Evolutionary conservation across 2,329 filamentous ascomycete genomes (phyloP).

Genomic region (Fusarium torreyae): DNA sequence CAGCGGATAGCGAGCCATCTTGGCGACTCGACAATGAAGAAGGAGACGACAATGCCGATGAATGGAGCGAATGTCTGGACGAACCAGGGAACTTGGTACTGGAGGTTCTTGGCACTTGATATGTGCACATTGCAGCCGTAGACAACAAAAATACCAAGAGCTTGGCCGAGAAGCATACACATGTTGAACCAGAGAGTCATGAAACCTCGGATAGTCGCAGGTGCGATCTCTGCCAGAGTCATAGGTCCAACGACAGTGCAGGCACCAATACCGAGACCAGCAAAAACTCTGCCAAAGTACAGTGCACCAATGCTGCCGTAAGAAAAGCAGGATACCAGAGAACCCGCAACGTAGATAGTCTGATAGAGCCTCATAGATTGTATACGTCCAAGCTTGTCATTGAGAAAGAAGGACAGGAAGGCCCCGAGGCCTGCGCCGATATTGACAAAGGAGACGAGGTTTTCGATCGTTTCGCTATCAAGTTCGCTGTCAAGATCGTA

Average conservation of each 20-base stretch:
- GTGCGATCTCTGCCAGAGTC: conserved; percentile 39
- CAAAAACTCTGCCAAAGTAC: conserved; percentile 35
- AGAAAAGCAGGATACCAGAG: too few relatives aligned
- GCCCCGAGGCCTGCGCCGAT: too few relatives aligned
- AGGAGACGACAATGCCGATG: conserved; percentile 28
- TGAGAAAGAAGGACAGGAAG: too few relatives aligned
- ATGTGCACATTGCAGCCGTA: conserved; percentile 37
- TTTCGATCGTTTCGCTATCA: too few relatives aligned
- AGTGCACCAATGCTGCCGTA: conserved; percentile 20
- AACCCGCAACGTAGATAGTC: too few relatives aligned
- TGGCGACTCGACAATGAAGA: conserved; percentile 32
- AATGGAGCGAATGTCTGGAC: conserved; percentile 37
- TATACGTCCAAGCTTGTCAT: too few relatives aligned
- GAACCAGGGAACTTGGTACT: conserved; percentile 37
- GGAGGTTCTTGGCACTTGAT: conserved; percentile 15
- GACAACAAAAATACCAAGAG: conserved; percentile 35
- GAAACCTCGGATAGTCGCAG: conserved; percentile 33
- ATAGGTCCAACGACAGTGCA: conserved; percentile 39
- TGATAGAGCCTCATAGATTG: too few relatives aligned
- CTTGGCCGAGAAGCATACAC: conserved; percentile 30
- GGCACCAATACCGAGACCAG: conserved; percentile 36
- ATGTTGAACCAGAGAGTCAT: conserved; percentile 39
- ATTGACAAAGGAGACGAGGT: too few relatives aligned
- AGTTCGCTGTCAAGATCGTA: too few relatives aligned
- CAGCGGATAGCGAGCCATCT: conserved; percentile 32